Base-by-base conservation (phyloP, 1,139 yeast genomes). In the Debaryomyces fabryi region DNA sequence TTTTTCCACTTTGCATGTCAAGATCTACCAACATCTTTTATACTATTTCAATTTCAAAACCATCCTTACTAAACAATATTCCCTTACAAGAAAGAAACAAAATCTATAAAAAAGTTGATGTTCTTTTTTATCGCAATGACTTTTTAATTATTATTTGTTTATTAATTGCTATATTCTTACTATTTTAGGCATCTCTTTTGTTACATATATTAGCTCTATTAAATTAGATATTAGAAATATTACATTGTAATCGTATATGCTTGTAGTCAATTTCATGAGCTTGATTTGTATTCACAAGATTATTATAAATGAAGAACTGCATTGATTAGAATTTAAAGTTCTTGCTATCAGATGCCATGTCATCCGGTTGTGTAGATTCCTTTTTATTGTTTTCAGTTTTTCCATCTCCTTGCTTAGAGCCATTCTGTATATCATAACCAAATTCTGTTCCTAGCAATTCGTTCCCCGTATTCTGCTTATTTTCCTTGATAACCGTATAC, bases 401-500 rank as follows among this genome's bases (percentile, higher is more conserved):
- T 12, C 13, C 13, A 9, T 40, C 52, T 18, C 49, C 48, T 20
- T 15, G 41, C 9, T 49, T 43, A 30, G 42, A 18, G 12, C 27
- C 23, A 24, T 49, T 36, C 20, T 39, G 24, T n/a, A 67, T 25
- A 21, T 61, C 61, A 47, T 68, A 69, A 6, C 54, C 58, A 9
- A 49, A 54, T 5, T 62, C 62, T 1, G 58, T 47, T 6, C 52
- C 49, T 10, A 62, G 46, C 5, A 64, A 46, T 1, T 66, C 64
- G 21, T 48, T 47, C 2, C 53, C 52, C 0, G 50, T 38, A 2
- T 49, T 53, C 2, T 47, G 52, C 5, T 54, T 52, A 16, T 53
- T 57, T 41, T 71, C 74, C 42, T 64, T 59, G n/a, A 71, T 45
- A 3, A 71, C 66, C 2, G 68, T 69, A 47, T 69, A 71, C 18